Evolutionary conservation across 169 alveolate genomes (phyloP), one percentile per base, ranked within the genome.

Genomic region (Cryptosporidium tyzzeri): DNA sequence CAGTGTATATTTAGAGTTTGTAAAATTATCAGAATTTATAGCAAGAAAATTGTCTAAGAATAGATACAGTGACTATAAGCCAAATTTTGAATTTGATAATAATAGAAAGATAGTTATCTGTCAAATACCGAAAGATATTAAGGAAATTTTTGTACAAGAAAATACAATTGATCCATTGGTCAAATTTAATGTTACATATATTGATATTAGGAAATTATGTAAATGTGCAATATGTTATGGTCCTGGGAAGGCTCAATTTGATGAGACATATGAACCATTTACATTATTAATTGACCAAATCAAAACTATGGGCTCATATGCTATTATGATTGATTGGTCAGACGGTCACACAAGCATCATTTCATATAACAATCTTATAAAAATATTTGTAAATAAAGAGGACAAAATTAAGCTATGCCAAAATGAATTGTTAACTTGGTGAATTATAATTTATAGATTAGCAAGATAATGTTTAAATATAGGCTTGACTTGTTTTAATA

Each of bases 271-370:
- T 33, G 71, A 86, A 58, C 95, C 92, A 61, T 95, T 92, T 0
- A 93, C 75, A 55, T 21, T 67, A 67, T 4, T 33, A 12, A 96
- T 96, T 23, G 85, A 93, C 7, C 93, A 91, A 41, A 92, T 95
- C 6, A 94, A 92, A 55, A 50, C 75, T 2, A 95, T 94, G 93
- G 97, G 97, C 29, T 94, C 94, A 58, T 95, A 96, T 89, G 97
- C 97, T 80, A 96, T 94, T 50, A 96, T 96, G 37, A 85, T 96
- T 45, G 91, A 92, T 37, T 96, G 98, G 98, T 86, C 94, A 23
- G 98, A 96, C 92, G 94, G 96, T n/a, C 98, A 96, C 59, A 86
- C 55, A 7, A 89, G 92, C 48, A 85, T 92, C 18, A 69, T 69
- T 84, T 86, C 94, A 7, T 92, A 92, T 73, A 14, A 70, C 21